Percentiles rank a stretch among this genome's conserved stretches.
These are phyloP conservation scores for Trypanosoma caninum DNA, from an alignment of 208 protist genomes.

Conservation along the genomic window DNA sequence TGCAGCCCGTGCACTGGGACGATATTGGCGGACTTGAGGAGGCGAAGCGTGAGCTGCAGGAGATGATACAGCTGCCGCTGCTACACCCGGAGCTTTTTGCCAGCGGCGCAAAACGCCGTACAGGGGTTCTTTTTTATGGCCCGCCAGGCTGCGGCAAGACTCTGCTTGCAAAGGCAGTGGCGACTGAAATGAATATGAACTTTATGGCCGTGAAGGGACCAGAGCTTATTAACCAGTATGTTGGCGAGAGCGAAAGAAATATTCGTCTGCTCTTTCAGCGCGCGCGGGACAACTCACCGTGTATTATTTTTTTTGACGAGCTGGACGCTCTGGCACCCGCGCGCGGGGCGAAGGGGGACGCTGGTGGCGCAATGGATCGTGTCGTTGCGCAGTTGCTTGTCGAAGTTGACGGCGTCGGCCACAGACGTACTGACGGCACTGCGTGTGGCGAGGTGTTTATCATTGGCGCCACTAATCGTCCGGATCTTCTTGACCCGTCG, in stretches of 20 bases:
- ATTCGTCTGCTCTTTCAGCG: slow-evolving; percentile 88
- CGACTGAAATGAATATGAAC: slow-evolving; percentile 92
- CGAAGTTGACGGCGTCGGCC: slow-evolving; percentile 86
- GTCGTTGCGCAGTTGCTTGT: slow-evolving; percentile 92
- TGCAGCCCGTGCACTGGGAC: slow-evolving; percentile 84
- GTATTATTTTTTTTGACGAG: slow-evolving; percentile 95
- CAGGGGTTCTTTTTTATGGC: slow-evolving; percentile 91
- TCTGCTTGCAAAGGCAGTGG: slow-evolving; percentile 91
- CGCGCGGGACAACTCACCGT: slow-evolving; percentile 86
- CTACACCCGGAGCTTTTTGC: slow-evolving; percentile 81
- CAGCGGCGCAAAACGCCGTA: slow-evolving; percentile 64
- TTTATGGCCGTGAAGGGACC: slow-evolving; percentile 95
- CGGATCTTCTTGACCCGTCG: slow-evolving; percentile 89
- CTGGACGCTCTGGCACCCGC: slow-evolving; percentile 88
- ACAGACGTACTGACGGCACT: slow-evolving; percentile 68
- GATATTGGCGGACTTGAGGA: slow-evolving; percentile 92
- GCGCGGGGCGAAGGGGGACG: slow-evolving; percentile 83
- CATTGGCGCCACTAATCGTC: slow-evolving; percentile 91
- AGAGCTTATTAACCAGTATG: slow-evolving; percentile 94
- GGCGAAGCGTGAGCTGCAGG: slow-evolving; percentile 79
- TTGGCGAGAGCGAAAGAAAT: slow-evolving; percentile 91
- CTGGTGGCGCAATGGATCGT: slow-evolving; percentile 92
- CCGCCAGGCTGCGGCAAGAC: slow-evolving; percentile 95
- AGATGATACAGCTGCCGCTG: slow-evolving; percentile 83
- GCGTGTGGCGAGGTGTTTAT: slow-evolving; percentile 86